Conservation (phyloP, 306 rosid genomes). For the Chamaecrista fasciculata region DNA sequence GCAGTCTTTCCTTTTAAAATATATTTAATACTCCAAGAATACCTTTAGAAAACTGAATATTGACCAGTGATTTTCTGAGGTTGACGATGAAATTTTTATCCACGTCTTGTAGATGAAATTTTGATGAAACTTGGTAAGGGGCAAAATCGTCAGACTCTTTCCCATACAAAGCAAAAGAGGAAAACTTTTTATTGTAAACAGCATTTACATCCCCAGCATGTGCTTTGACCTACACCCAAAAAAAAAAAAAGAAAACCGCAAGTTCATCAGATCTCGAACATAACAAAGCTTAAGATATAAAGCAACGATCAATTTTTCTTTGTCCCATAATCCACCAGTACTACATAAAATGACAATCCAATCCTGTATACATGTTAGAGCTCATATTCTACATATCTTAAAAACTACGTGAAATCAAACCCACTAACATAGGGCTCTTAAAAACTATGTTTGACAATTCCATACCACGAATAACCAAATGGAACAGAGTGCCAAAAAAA, state of each 20-base stretch:
- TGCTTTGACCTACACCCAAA: slow-evolving; percentile 39
- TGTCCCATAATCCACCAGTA: no score
- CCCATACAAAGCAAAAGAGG: slow-evolving; percentile 72
- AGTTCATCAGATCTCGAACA: not conserved
- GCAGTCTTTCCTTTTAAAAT: not conserved
- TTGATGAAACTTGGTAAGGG: slow-evolving; percentile 56
- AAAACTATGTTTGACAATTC: not conserved
- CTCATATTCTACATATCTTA: not conserved
- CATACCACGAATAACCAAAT: no score
- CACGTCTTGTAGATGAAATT: slow-evolving; percentile 33
- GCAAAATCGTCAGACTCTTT: slow-evolving; percentile 25
- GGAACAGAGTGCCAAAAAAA: no score
- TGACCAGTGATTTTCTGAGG: slow-evolving; percentile 61
- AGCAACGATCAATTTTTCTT: not conserved
- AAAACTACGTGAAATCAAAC: not conserved
- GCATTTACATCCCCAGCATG: slow-evolving; percentile 39
- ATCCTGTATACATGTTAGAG: no score
- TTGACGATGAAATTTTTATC: slow-evolving; percentile 34
- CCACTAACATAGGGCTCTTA: not conserved
- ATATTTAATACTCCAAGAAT: not conserved
- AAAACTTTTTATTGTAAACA: slow-evolving; percentile 48
- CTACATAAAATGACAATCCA: no score
- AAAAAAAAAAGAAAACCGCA: not conserved
- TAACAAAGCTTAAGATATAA: not conserved
- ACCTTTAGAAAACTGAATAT: slow-evolving; percentile 58